phyloP scores from a whole-genome alignment of 805 yeast species.

The Suhomyces faveliae region DNA sequence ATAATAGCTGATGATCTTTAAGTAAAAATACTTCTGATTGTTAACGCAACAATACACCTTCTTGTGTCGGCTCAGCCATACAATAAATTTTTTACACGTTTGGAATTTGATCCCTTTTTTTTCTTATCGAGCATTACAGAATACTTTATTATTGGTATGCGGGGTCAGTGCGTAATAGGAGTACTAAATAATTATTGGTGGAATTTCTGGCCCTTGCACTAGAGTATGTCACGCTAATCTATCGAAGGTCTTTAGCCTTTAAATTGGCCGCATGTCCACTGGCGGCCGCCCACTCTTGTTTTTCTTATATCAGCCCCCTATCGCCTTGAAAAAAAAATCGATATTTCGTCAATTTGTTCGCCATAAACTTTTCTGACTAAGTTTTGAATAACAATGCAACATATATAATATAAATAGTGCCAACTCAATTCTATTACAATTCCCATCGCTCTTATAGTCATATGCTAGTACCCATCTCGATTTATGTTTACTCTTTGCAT shows the following conservation, averaged over 20 bases:
- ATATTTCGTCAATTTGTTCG: not conserved
- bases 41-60: not conserved
- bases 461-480: not conserved
- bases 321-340: not conserved
- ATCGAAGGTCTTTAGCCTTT: not conserved
- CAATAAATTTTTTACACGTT: not conserved
- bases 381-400: not conserved
- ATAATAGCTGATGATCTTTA: slow-evolving; percentile 2
- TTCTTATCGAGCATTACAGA: slow-evolving; percentile 1
- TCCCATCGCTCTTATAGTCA: not conserved
- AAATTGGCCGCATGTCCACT: not conserved
- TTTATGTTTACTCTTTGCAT: not conserved
- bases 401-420: not conserved
- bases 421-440: not conserved
- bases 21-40: not conserved
- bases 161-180: not conserved
- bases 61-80: not conserved
- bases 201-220: not conserved
- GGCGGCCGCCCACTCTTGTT: not conserved
- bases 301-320: not conserved
- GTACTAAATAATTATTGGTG: not conserved
- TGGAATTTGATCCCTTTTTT: slow-evolving; percentile 1
- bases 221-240: not conserved
- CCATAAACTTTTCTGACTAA: not conserved
- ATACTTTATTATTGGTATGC: not conserved